Base-by-base conservation (phyloP, 2,329 filamentous ascomycete genomes). In the Ramularia collo-cygni region DNA sequence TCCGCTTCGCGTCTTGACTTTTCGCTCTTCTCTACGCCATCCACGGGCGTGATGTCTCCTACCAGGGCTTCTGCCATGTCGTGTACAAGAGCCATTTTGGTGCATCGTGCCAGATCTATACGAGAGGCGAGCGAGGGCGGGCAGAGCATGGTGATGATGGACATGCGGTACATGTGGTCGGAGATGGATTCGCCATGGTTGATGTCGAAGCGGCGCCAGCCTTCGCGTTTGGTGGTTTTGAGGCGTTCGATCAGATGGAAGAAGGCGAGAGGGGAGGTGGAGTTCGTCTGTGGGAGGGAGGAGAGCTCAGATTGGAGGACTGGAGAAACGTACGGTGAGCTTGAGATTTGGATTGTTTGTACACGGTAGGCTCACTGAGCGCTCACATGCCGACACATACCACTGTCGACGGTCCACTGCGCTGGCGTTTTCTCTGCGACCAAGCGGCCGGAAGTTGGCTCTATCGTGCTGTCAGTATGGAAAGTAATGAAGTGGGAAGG, bases 121-220 rank as follows among this genome's bases (percentile, higher is more conserved):
- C 75, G 76, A 1, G 77, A 66, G 2, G 79, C 73, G 8, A 95
- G 76, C 1, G 82, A 67, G 0, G 85, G 74, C 2, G 92, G 90
- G 2, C 87, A 88, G 50, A 95, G 77, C 81, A 98, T 85, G 49
- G 86, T 88, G 64, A 98, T 87, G 53, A 98, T 77, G 35, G 89
- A 87, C 92, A 98, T 98, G 67, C 92, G 88, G 68, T 96, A 98
- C 92, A 98, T 98, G 74, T 98, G 92, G 68, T 98, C 92, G 38
- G 86, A 77, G 59, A 98, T 95, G 2, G 87, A 94, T 65, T 98
- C 92, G 61, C 86, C 84, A 42, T 66, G 50, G 41, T 62, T 52
- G 51, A 98, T 87, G 28, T 79, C 80, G 61, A 95, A 95, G 27
- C 92, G 79, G 40, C 85, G 78, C 92, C 92, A 98, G 50, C 92